Conservation (phyloP, 169 alveolate genomes). For the Eimeria tenella region DNA sequence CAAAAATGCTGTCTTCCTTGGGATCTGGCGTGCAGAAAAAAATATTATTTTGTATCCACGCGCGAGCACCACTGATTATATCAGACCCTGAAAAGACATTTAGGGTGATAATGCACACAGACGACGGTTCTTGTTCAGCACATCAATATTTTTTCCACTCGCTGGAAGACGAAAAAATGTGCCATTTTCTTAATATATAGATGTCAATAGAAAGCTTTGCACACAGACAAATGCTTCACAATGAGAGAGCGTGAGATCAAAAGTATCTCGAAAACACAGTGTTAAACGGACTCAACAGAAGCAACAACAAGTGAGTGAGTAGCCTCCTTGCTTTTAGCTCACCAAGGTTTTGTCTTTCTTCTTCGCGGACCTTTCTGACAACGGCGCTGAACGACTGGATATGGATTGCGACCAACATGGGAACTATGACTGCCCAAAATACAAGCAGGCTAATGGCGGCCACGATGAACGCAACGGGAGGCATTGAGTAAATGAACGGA, state of each 20-base stretch:
- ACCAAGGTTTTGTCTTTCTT: slow-evolving; percentile 53
- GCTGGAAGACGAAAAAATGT: too few species aligned
- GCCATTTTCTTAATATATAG: too few species aligned
- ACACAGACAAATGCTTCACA: too few species aligned
- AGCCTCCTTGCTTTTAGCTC: background rate
- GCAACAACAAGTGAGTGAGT: too few species aligned
- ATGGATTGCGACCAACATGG: slow-evolving; percentile 56
- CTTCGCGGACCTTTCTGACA: slow-evolving; percentile 39
- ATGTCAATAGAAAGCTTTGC: too few species aligned
- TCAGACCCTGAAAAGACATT: slow-evolving; percentile 30
- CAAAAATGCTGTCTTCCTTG: slow-evolving; percentile 15
- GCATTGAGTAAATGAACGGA: slow-evolving; percentile 64
- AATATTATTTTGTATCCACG: slow-evolving; percentile 48
- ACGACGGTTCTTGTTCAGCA: too few species aligned
- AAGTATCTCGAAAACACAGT: too few species aligned
- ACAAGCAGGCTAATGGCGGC: slow-evolving; percentile 25
- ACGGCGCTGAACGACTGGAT: slow-evolving; percentile 60
- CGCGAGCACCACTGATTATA: slow-evolving; percentile 2
- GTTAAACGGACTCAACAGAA: too few species aligned
- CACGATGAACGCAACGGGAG: slow-evolving; percentile 65
- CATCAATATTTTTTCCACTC: too few species aligned
- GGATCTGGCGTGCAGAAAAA: slow-evolving; percentile 66
- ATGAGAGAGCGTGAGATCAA: too few species aligned
- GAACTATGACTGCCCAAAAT: slow-evolving; percentile 61
- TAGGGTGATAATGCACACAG: background rate